Base-by-base conservation (phyloP, 345 rosid genomes). In the Angophora floribunda region DNA sequence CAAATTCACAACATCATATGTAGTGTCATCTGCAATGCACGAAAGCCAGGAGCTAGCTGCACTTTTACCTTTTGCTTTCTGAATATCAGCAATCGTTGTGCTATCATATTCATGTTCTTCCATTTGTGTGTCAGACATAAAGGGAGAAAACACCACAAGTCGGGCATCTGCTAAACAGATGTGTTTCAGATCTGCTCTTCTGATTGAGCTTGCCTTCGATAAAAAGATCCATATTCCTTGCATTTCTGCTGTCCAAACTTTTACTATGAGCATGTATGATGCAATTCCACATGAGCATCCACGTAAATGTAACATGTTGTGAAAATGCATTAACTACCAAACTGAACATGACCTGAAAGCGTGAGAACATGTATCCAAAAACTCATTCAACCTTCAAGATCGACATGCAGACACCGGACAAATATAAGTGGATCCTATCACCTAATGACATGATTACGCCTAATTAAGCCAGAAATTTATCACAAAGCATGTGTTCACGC, bases 31-130 rank as follows among this genome's bases (percentile, higher is more conserved):
- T 11, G 95, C 96, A 5, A 97, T 93, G 94, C 99, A 96, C 99
- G 97, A 97, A 90, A 96, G 97, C 98, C 96, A 95, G 88, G 99
- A 97, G 61, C 99, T 99, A 94, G 96, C 99, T 11, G 99, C 99
- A 86, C 85, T 87, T 91, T 95, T 95, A 82, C 99, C 98, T 93
- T 97, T 97, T 1, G 89, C 94, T 78, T 94, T 96, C 94, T 96
- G 87, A 49, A 97, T 86, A 61, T 97, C 99, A 8, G 96, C 86
- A 88, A 97, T 97, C 4, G 93, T 95, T 5, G 98, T 92, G 93
- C 97, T 96, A 89, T 96, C 99, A 63, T 94, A 97, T 86, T 98
- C 99, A 51, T 95, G 95, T 90, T 97, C 99, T 87, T 96, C 98
- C 65, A 95, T 96, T 45, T 94, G 93, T 51, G 98, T 91, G 52